These are phyloP conservation scores for Corymbia calophylla DNA, from an alignment of 441 rosid genomes.

Conservation along the genomic window DNA sequence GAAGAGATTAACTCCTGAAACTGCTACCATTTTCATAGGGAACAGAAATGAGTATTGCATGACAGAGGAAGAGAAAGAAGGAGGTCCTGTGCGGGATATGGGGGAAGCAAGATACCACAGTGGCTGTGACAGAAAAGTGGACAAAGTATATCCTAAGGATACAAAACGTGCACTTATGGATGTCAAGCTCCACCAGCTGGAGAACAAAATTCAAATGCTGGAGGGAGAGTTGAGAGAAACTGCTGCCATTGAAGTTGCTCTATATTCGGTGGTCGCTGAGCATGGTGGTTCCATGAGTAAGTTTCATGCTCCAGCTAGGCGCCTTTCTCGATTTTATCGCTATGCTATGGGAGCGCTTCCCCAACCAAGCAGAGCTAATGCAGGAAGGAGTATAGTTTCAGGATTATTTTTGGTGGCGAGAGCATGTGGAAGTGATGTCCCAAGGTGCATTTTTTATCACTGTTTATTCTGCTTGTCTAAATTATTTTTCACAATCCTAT, in stretches of 20 bases:
- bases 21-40: slow-evolving; percentile 31
- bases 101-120: slow-evolving; percentile 25
- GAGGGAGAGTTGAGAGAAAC: slow-evolving; percentile 94
- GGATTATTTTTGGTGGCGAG: slow-evolving; percentile 79
- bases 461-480: background rate
- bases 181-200: slow-evolving; percentile 63
- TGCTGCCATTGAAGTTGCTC: slow-evolving; percentile 87
- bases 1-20: slow-evolving; percentile 35
- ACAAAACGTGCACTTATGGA: slow-evolving; percentile 29
- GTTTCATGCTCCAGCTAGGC: slow-evolving; percentile 96
- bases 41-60: slow-evolving; percentile 15
- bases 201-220: slow-evolving; percentile 64
- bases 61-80: slow-evolving; percentile 29
- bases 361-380: slow-evolving; percentile 53
- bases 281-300: slow-evolving; percentile 90
- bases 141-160: slow-evolving; percentile 46
- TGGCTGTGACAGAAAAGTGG: slow-evolving; percentile 34
- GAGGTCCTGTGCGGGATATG: background rate
- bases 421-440: slow-evolving; percentile 96
- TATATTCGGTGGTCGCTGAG: slow-evolving; percentile 80
- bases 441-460: slow-evolving; percentile 45
- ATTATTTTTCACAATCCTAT: background rate
- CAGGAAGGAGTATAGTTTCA: slow-evolving; percentile 78
- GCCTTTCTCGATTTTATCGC: slow-evolving; percentile 86
- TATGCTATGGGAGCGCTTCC: slow-evolving; percentile 53